Percentiles rank a stretch among this genome's conserved stretches.
These are phyloP conservation scores for Rhazya stricta DNA, from an alignment of 257 asterid species.

Conservation along the genomic window DNA sequence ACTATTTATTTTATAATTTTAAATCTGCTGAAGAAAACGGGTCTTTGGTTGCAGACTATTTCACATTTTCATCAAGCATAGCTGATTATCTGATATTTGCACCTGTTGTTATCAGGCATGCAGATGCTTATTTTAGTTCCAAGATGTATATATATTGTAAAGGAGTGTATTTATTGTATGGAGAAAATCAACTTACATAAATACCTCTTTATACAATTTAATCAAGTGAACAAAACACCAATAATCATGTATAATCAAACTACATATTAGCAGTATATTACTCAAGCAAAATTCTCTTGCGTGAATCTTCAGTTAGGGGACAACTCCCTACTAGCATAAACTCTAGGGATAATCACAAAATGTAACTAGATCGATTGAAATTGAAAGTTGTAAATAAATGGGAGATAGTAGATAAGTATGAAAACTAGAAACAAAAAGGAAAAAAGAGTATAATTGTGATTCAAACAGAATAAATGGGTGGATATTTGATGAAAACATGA, in stretches of 20 bases:
- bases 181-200: background rate
- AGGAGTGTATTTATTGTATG: background rate
- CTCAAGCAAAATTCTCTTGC: background rate
- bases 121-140: conserved; percentile 35
- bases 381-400: too few species aligned
- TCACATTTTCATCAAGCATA: conserved; percentile 86
- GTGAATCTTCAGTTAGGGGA: background rate
- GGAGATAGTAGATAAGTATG: too few species aligned
- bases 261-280: background rate
- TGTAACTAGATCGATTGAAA: background rate
- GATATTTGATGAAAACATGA: too few species aligned
- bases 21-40: conserved; percentile 69
- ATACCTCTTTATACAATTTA: background rate
- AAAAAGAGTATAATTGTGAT: too few species aligned
- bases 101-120: conserved; percentile 90
- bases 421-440: too few species aligned
- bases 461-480: too few species aligned
- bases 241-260: background rate
- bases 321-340: background rate
- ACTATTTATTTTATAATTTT: conserved; percentile 4
- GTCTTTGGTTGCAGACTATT: conserved; percentile 56
- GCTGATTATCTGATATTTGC: conserved; percentile 78
- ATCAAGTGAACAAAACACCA: background rate
- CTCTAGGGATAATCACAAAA: background rate
- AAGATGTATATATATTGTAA: background rate